These are phyloP conservation scores for Russula ochroleuca DNA, from an alignment of 768 basidiomycete species.

Conservation along the genomic window DNA sequence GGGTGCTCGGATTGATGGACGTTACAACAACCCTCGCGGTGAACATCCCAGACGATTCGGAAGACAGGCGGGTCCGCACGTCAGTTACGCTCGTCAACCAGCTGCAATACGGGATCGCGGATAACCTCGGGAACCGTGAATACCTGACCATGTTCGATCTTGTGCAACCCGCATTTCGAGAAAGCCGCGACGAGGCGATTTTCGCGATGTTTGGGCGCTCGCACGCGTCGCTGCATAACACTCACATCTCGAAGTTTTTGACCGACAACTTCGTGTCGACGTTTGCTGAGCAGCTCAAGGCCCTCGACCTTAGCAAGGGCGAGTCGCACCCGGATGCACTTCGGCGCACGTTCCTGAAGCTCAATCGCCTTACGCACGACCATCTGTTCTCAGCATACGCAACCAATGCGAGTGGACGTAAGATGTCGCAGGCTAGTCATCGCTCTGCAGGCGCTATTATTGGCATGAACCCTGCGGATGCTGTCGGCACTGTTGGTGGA, in stretches of 20 bases:
- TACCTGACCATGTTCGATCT: slow-evolving; percentile 88
- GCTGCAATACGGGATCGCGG: slow-evolving; percentile 96
- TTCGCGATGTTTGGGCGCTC: slow-evolving; percentile 95
- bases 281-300: slow-evolving; percentile 56
- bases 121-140: slow-evolving; percentile 77
- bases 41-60: slow-evolving; percentile 74
- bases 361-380: slow-evolving; percentile 81
- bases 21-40: slow-evolving; percentile 64
- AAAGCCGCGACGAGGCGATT: slow-evolving; percentile 71
- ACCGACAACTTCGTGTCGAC: slow-evolving; percentile 71
- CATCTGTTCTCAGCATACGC: slow-evolving; percentile 45
- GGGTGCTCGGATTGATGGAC: slow-evolving; percentile 96
- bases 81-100: slow-evolving; percentile 83
- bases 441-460: slow-evolving; percentile 21
- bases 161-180: slow-evolving; percentile 81
- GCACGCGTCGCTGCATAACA: slow-evolving; percentile 54
- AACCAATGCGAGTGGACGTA: slow-evolving; percentile 42
- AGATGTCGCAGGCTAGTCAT: slow-evolving; percentile 59
- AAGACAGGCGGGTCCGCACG: slow-evolving; percentile 87
- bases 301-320: slow-evolving; percentile 37
- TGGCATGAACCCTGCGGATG: slow-evolving; percentile 39
- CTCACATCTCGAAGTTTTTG: slow-evolving; percentile 74
- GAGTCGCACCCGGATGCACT: slow-evolving; percentile 73
- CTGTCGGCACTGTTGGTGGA: slow-evolving; percentile 37
- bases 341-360: slow-evolving; percentile 78